Evolutionary conservation across 2,329 filamentous ascomycete species (phyloP), one percentile per base, ranked within the genome.

Genomic region (Penicillium palitans): DNA sequence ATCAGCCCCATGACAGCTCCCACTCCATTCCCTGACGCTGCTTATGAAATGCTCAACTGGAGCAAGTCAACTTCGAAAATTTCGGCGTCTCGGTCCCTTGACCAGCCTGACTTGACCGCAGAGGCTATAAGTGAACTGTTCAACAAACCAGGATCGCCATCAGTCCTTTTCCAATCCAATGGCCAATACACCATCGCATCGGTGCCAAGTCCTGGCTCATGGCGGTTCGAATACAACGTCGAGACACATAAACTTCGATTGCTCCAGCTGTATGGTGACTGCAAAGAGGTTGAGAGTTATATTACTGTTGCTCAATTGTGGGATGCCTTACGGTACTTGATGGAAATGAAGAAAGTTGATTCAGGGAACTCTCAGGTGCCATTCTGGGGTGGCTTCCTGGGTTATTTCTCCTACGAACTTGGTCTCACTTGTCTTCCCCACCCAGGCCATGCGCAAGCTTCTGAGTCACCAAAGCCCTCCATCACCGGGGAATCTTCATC

Each of bases 321-420:
- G 73, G 70, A 76, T 59, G 59, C 66, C 13, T 63, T 77, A 15
- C 68, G 70, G 21, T 70, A 73, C 50, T 67, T 80, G 55, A 71
- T 80, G 67, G 69, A 75, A n/a, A 69, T 69, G 65, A 77, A 74
- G 50, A 75, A 68, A 52, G 70, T 79, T 10, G 60, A 64, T 19
- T 66, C 64, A 19, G 76, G 76, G 1, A 69, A 72, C 60, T 40
- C 51, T 4, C 61, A 74, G 1, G 68, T 78, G 21, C 79, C 90
- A 0, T 96, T 96, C 70, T 86, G 90, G 74, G 92, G 91, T 52
- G 92, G 92, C 0, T 87, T 96, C 59, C 85, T 96, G 76, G 92
- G 92, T 0, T 96, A 89, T 68, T 83, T 91, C 51, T 91, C 90
- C 0, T 96, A 96, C 60, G 92, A 96, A 72, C 85, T 92, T 70